A percentile compares a stretch with the other conserved stretches of the same genome.
phyloP scores from a whole-genome alignment of 2,329 filamentous ascomycete genomes.

The Hypocrella siamensis region DNA sequence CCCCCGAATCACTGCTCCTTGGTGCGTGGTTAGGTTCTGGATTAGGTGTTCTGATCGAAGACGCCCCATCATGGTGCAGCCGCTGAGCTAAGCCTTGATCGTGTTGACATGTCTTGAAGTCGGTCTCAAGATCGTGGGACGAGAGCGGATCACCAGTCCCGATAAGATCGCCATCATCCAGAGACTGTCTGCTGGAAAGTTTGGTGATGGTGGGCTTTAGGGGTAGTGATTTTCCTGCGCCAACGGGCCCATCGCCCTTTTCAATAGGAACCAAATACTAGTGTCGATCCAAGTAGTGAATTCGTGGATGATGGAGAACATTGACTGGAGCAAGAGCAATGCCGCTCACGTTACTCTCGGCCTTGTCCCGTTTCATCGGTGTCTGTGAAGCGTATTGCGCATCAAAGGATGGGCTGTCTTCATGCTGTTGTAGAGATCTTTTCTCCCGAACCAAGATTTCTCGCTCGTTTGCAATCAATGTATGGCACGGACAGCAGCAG shows the following conservation, averaged over 20 bases:
- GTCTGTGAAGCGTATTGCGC: constrained; percentile 8
- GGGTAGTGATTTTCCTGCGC: not conserved
- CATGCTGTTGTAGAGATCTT: constrained; percentile 3
- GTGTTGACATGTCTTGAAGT: constrained; percentile 1
- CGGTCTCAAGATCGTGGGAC: constrained; percentile 4
- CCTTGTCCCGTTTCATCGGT: constrained; percentile 8
- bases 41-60: not conserved
- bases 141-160: not conserved
- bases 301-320: constrained; percentile 2
- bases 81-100: not conserved
- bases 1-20: too few species aligned
- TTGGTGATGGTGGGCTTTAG: constrained; percentile 1
- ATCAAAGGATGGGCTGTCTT: constrained; percentile 1
- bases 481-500: constrained; percentile 13
- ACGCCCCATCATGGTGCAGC: not conserved
- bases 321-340: not conserved
- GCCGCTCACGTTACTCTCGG: not conserved
- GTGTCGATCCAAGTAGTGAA: constrained; percentile 5
- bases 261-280: constrained; percentile 6
- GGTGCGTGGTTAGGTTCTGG: not conserved
- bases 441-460: constrained; percentile 17
- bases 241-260: not conserved
- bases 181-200: constrained; percentile 3
- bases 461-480: constrained; percentile 14
- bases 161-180: constrained; percentile 4